Evolutionary conservation across 2,329 filamentous ascomycete species (phyloP).

Genomic region (Chaetomium strumarium): DNA sequence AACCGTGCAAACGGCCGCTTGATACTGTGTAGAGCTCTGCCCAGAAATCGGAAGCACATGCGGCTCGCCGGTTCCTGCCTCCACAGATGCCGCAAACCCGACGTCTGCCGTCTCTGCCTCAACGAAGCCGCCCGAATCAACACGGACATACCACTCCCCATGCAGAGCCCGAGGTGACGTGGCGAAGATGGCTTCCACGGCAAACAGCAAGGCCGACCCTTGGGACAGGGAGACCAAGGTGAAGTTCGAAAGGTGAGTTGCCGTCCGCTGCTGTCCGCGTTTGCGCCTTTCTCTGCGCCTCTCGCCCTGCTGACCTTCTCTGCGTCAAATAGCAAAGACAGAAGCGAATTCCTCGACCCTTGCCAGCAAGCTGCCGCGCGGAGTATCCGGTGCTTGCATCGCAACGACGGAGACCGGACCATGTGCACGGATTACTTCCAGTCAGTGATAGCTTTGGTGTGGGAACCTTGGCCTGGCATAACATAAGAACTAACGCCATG

Average conservation of each 20-base stretch:
- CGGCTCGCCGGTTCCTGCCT: too few species aligned
- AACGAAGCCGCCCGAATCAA: too few species aligned
- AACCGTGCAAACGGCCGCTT: too few species aligned
- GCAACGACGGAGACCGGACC: conserved; percentile 79
- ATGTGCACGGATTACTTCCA: conserved; percentile 96
- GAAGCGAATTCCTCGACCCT: conserved; percentile 89
- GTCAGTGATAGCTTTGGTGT: too few species aligned
- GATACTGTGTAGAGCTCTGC: too few species aligned
- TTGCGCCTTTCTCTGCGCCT: not conserved
- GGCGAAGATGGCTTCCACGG: conserved; percentile 17
- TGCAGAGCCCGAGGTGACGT: not conserved
- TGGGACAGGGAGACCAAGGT: conserved; percentile 55
- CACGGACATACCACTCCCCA: not conserved
- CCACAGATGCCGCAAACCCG: too few species aligned
- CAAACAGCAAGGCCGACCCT: conserved; percentile 31
- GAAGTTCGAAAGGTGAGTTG: conserved; percentile 57
- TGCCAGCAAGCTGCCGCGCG: conserved; percentile 86
- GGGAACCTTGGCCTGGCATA: not conserved
- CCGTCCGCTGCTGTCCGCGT: not conserved
- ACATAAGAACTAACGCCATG: conserved; percentile 3
- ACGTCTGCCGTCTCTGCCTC: too few species aligned
- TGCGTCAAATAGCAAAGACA: conserved; percentile 60
- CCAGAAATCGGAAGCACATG: too few species aligned
- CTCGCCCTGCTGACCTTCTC: conserved; percentile 11
- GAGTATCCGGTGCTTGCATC: conserved; percentile 81